A percentile compares a stretch with the other conserved stretches of the same genome.
These are phyloP conservation scores for Lasiosphaeria ovina DNA, from an alignment of 495 filamentous ascomycete species.

Conservation along the genomic window DNA sequence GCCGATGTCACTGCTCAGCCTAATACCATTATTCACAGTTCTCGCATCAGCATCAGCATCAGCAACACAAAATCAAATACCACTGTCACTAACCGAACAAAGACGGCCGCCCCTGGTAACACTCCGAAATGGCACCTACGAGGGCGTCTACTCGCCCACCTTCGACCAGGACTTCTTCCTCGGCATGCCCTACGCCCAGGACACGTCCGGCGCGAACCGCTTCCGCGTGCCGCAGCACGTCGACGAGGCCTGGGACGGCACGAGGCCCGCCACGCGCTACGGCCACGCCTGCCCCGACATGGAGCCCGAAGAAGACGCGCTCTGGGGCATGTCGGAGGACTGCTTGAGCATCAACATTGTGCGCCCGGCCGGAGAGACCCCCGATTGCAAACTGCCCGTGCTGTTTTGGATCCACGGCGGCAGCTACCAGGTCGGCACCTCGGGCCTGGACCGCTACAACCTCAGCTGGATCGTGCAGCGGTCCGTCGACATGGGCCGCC, in stretches of 20 bases:
- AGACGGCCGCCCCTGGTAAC: slow-evolving; percentile 1
- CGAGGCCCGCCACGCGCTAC: slow-evolving; percentile 42
- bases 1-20: too few species aligned
- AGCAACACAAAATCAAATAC: neutral
- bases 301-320: slow-evolving; percentile 35
- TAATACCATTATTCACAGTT: neutral
- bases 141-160: slow-evolving; percentile 30
- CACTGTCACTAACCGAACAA: neutral
- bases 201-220: slow-evolving; percentile 56
- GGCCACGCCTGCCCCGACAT: slow-evolving; percentile 54
- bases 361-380: slow-evolving; percentile 51
- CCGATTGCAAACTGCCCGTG: slow-evolving; percentile 53
- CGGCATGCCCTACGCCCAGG: slow-evolving; percentile 64
- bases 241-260: slow-evolving; percentile 43
- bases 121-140: slow-evolving; percentile 34
- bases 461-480: slow-evolving; percentile 52
- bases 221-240: slow-evolving; percentile 59
- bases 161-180: slow-evolving; percentile 54
- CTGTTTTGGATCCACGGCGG: slow-evolving; percentile 70
- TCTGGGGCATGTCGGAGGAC: slow-evolving; percentile 59
- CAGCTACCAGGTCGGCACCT: slow-evolving; percentile 61
- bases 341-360: slow-evolving; percentile 66
- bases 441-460: slow-evolving; percentile 43
- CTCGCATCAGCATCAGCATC: neutral
- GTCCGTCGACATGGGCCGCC: slow-evolving; percentile 52